Evolutionary conservation across 1,284 basidiomycete genomes (phyloP).

Genomic region (Leccinum cinnamomeum): DNA sequence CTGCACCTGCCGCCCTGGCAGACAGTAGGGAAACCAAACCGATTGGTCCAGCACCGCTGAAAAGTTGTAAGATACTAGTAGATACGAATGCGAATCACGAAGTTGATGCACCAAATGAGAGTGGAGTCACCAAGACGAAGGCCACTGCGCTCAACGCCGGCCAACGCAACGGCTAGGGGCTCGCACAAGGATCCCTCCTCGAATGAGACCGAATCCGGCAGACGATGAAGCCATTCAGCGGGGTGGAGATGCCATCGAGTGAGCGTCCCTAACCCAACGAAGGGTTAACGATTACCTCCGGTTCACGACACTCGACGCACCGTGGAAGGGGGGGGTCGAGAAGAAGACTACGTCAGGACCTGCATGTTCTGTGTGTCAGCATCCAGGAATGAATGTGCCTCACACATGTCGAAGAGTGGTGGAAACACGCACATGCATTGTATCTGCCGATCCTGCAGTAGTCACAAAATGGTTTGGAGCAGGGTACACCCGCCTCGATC

Average conservation of each 20-base stretch:
- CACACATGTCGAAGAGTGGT: background rate
- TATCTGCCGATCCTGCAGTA: conserved; percentile 59
- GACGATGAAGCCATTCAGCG: conserved; percentile 61
- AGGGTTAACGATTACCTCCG: conserved; percentile 1
- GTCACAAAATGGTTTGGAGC: conserved; percentile 57
- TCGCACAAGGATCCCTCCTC: conserved; percentile 67
- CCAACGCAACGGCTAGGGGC: conserved; percentile 60
- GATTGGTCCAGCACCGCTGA: conserved; percentile 80
- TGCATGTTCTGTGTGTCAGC: conserved; percentile 18
- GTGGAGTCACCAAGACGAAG: conserved; percentile 60
- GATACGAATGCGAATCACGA: background rate
- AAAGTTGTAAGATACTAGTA: conserved; percentile 8
- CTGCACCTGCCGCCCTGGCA: conserved; percentile 77
- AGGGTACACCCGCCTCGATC: conserved; percentile 64
- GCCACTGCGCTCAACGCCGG: conserved; percentile 59
- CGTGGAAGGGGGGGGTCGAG: conserved; percentile 65
- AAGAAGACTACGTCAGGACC: conserved; percentile 62
- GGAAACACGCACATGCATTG: conserved; percentile 47
- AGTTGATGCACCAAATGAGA: conserved; percentile 49
- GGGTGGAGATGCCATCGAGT: conserved; percentile 63
- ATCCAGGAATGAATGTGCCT: background rate
- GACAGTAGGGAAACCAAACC: conserved; percentile 80
- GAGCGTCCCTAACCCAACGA: conserved; percentile 46
- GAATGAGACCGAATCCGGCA: conserved; percentile 57
- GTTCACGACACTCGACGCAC: conserved; percentile 27